Conservation (phyloP, 805 yeast species). For the Wickerhamomyces strasburgensis region DNA sequence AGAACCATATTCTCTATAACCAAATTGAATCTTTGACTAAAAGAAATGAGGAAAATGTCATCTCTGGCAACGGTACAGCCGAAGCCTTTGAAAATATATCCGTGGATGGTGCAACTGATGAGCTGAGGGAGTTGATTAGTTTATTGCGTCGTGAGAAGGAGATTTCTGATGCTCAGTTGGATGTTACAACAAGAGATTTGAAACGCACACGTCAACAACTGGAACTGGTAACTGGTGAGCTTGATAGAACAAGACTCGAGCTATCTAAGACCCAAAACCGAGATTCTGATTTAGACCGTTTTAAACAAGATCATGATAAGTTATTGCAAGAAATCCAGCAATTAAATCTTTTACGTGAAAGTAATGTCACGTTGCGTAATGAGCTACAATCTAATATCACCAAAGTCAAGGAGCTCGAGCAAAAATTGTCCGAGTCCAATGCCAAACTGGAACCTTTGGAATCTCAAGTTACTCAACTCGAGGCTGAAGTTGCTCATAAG, state of each 20-base stretch:
- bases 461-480: slow-evolving; percentile 31
- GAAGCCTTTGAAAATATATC: slow-evolving; percentile 8
- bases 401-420: slow-evolving; percentile 36
- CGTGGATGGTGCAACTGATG: slow-evolving; percentile 22
- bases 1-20: slow-evolving; percentile 60
- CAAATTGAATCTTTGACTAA: slow-evolving; percentile 49
- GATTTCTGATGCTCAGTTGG: slow-evolving; percentile 54
- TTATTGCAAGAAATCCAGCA: slow-evolving; percentile 53
- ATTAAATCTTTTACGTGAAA: slow-evolving; percentile 59
- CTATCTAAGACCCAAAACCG: slow-evolving; percentile 35
- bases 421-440: slow-evolving; percentile 28
- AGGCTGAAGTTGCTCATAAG: slow-evolving; percentile 41
- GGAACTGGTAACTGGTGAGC: slow-evolving; percentile 41
- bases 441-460: slow-evolving; percentile 42
- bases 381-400: slow-evolving; percentile 35
- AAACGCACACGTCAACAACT: slow-evolving; percentile 47
- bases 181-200: slow-evolving; percentile 48
- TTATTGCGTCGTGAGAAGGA: slow-evolving; percentile 75
- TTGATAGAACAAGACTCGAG: slow-evolving; percentile 49
- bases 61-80: background rate
- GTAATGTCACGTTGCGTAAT: slow-evolving; percentile 57
- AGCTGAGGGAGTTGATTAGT: slow-evolving; percentile 48
- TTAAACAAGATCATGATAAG: slow-evolving; percentile 36
- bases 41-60: slow-evolving; percentile 4
- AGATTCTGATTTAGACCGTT: slow-evolving; percentile 18